Evolutionary conservation across 768 basidiomycete genomes (phyloP).

Genomic region (Dioszegia crocea): DNA sequence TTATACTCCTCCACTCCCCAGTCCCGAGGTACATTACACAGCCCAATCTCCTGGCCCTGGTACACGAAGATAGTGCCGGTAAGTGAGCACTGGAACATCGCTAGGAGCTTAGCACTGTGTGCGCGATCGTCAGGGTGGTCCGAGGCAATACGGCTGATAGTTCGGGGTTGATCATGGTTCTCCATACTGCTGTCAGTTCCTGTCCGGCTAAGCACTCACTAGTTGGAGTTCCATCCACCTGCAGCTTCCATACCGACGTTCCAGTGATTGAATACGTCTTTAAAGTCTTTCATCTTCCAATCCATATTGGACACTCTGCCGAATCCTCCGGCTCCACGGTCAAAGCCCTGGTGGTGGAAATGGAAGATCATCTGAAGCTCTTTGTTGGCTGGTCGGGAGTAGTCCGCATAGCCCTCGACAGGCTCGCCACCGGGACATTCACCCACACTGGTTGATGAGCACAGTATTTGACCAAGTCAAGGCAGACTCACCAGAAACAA

Average conservation of each 20-base stretch:
- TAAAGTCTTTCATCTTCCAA: slow-evolving; percentile 60
- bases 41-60: slow-evolving; percentile 68
- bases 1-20: slow-evolving; percentile 73
- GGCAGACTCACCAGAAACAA: slow-evolving; percentile 26
- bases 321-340: slow-evolving; percentile 28
- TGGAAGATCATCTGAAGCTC: slow-evolving; percentile 48
- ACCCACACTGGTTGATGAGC: slow-evolving; percentile 29
- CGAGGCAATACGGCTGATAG: slow-evolving; percentile 64
- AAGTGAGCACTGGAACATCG: slow-evolving; percentile 61
- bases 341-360: slow-evolving; percentile 35
- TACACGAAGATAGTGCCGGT: slow-evolving; percentile 68
- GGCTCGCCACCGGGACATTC: slow-evolving; percentile 45
- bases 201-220: neutral
- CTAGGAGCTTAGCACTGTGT: slow-evolving; percentile 63
- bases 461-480: neutral
- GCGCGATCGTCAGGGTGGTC: slow-evolving; percentile 60
- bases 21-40: slow-evolving; percentile 52
- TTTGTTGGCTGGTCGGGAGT: slow-evolving; percentile 60
- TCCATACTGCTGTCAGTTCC: slow-evolving; percentile 17
- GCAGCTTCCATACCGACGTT: slow-evolving; percentile 59
- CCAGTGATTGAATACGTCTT: slow-evolving; percentile 55
- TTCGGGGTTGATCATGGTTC: slow-evolving; percentile 50
- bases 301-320: slow-evolving; percentile 6
- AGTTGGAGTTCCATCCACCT: slow-evolving; percentile 64
- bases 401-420: slow-evolving; percentile 51